Percentiles rank a stretch among this genome's conserved stretches.
phyloP scores from a whole-genome alignment of 2,329 filamentous ascomycete genomes.

The Alternaria hordeiaustralica region DNA sequence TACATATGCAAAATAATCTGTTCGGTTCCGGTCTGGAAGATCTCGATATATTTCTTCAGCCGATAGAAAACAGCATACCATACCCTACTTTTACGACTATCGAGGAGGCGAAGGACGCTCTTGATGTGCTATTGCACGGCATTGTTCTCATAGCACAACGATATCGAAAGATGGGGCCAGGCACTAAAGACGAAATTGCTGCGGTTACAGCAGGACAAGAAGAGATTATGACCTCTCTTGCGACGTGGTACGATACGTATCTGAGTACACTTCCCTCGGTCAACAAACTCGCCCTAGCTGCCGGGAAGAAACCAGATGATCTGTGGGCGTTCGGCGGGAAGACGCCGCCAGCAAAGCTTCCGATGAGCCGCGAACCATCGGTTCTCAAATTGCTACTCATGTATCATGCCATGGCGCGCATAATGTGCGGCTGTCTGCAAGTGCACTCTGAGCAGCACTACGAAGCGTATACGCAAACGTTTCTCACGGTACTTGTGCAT shows the following conservation, averaged over 20 bases:
- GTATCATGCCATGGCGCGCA: slow-evolving; percentile 25
- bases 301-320: neutral
- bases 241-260: slow-evolving; percentile 3
- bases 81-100: neutral
- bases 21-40: slow-evolving; percentile 14
- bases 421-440: slow-evolving; percentile 22
- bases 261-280: neutral
- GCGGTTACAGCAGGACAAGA: neutral
- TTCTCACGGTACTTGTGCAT: slow-evolving; percentile 20
- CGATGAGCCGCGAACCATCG: neutral
- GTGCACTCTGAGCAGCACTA: slow-evolving; percentile 8
- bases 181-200: neutral
- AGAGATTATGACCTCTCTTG: neutral
- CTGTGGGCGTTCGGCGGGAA: neutral
- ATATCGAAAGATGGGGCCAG: neutral
- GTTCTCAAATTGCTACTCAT: slow-evolving; percentile 17
- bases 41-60: neutral
- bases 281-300: neutral
- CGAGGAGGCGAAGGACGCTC: slow-evolving; percentile 12
- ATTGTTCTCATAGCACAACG: neutral
- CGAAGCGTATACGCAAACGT: slow-evolving; percentile 29
- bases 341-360: neutral
- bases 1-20: slow-evolving; percentile 24
- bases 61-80: neutral
- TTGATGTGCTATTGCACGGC: slow-evolving; percentile 12